Evolutionary conservation across 1,139 yeast genomes (phyloP).

Genomic region (Yamadazyma atmosphaerica): DNA sequence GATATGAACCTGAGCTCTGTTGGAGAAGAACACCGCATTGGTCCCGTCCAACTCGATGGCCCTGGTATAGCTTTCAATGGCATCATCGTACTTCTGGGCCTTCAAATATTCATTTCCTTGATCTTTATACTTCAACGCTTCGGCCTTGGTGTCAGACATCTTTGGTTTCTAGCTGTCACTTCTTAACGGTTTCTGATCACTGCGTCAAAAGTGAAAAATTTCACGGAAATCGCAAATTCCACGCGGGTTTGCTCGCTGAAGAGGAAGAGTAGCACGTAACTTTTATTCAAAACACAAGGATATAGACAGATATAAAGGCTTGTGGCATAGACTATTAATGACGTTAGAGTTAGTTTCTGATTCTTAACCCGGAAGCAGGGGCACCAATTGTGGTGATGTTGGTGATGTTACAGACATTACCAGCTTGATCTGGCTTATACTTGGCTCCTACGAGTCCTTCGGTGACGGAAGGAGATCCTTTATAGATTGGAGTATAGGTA

Average conservation of each 20-base stretch:
- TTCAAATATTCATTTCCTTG: constrained; percentile 75
- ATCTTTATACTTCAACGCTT: constrained; percentile 57
- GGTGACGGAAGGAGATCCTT: constrained; percentile 62
- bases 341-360: constrained; percentile 27
- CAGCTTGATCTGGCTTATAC: constrained; percentile 76
- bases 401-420: constrained; percentile 76
- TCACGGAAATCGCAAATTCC: neutral
- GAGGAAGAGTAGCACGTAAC: neutral
- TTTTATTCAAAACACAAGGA: constrained; percentile 1
- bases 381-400: constrained; percentile 81
- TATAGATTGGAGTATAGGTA: constrained; percentile 85
- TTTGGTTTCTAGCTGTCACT: neutral
- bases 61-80: constrained; percentile 67
- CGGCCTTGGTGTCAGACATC: constrained; percentile 15
- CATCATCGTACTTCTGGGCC: constrained; percentile 61
- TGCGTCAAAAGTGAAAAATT: neutral
- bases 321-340: neutral
- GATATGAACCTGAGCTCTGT: constrained; percentile 88
- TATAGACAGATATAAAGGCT: neutral
- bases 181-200: neutral
- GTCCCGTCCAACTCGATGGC: constrained; percentile 72
- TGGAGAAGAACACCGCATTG: constrained; percentile 78
- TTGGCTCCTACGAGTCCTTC: constrained; percentile 94
- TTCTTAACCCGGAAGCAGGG: constrained; percentile 91
- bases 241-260: no score